A percentile compares a stretch with the other conserved stretches of the same genome.
Conservation (phyloP, 257 asterid genomes). For the Asclepias syriaca region DNA sequence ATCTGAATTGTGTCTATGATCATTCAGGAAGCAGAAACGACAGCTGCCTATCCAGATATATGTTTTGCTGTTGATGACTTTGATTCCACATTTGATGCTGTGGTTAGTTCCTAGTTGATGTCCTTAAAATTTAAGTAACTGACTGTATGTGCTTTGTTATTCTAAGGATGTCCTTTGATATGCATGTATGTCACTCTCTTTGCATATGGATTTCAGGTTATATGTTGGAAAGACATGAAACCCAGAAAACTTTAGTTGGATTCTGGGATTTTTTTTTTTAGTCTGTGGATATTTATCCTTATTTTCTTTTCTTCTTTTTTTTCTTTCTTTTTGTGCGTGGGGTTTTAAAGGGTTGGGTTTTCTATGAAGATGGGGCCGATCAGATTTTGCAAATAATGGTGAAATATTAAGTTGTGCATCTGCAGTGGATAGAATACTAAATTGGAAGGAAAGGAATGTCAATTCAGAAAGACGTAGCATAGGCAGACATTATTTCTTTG, state of each 20-base stretch:
- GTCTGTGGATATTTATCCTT: not conserved
- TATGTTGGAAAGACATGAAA: not conserved
- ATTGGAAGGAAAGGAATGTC: not conserved
- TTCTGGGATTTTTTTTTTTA: not conserved
- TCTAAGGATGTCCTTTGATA: not conserved
- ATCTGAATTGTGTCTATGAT: slow-evolving; percentile 15
- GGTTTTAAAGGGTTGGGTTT: not conserved
- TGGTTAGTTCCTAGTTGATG: slow-evolving; percentile 44
- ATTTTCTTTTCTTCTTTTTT: not conserved
- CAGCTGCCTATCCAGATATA: slow-evolving; percentile 93
- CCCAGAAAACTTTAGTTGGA: not conserved
- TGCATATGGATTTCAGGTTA: not conserved
- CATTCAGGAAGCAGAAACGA: slow-evolving; percentile 86
- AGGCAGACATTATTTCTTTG: not conserved
- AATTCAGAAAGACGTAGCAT: not conserved
- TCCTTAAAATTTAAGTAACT: slow-evolving; percentile 1
- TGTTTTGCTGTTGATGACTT: slow-evolving; percentile 98
- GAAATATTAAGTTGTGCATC: not conserved
- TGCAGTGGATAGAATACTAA: not conserved
- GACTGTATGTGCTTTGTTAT: not conserved
- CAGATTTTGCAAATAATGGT: not conserved
- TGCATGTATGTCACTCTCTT: not conserved
- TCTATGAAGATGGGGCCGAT: not conserved
- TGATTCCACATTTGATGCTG: slow-evolving; percentile 96
- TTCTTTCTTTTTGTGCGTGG: no score